phyloP scores from a whole-genome alignment of 371 early-diverging fungal genomes.

The Capillidium rhysosporum region DNA sequence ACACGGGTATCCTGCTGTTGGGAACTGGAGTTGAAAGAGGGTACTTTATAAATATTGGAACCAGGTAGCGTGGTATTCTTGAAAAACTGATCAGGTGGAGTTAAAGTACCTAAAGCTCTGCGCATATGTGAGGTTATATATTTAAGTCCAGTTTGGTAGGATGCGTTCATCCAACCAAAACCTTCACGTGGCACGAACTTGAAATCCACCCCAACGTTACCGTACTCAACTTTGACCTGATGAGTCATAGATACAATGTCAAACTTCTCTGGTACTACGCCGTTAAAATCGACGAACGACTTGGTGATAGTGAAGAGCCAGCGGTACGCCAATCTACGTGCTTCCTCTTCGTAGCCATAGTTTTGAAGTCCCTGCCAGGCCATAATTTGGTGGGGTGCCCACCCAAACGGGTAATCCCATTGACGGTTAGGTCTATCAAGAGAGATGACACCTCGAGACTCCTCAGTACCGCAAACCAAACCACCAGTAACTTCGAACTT shows the following conservation, averaged over 20 bases:
- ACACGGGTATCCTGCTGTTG: neutral
- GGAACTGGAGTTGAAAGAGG: neutral
- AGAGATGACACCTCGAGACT: conserved; percentile 52
- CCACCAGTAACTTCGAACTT: conserved; percentile 75
- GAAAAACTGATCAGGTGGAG: conserved; percentile 49
- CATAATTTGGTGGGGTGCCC: conserved; percentile 97
- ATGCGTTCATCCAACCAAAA: conserved; percentile 97
- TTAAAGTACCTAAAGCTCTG: conserved; percentile 62
- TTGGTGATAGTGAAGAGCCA: conserved; percentile 90
- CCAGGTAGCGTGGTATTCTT: neutral
- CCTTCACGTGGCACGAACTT: conserved; percentile 88
- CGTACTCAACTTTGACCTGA: conserved; percentile 82
- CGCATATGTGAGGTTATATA: conserved; percentile 49
- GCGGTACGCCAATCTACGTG: conserved; percentile 71
- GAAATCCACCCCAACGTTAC: conserved; percentile 86
- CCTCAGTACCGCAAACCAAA: conserved; percentile 72
- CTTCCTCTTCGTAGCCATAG: conserved; percentile 61
- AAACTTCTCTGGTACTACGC: conserved; percentile 93
- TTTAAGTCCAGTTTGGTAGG: conserved; percentile 62
- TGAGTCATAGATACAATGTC: conserved; percentile 85
- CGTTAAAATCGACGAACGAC: conserved; percentile 90
- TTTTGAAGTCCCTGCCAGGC: conserved; percentile 78
- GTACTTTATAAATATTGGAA: neutral
- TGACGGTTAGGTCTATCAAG: conserved; percentile 81
- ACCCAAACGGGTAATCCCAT: conserved; percentile 92